Evolutionary conservation across 352 stramenopile genomes (phyloP), one percentile per base, ranked within the genome.

Genomic region (Phytophthora hybrid): DNA sequence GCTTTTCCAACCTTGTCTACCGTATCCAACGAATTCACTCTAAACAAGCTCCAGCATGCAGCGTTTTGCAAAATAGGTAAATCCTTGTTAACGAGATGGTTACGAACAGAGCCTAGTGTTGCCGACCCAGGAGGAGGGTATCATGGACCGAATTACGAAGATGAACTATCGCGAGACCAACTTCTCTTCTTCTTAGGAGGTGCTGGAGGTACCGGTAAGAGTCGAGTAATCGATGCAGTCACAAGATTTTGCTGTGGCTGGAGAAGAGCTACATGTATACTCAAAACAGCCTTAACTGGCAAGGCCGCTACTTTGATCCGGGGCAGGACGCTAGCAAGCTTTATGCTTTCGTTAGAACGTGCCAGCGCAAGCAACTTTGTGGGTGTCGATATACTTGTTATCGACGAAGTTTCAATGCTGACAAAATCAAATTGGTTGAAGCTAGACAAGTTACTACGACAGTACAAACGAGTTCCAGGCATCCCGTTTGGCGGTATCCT

Each of bases 321-420:
- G 5, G 46, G 60, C 3, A 32, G 60, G 13, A 66, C 60, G 14
- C 47, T 66, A 13, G 60, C 60, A 5, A 66, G 60, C 37, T 59
- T 58, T 34, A 66, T 66, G 8, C n/a, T 66, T 31, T 41, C 59
- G 5, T 49, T 65, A 16, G 59, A 57, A 39, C 26, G n/a, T 18
- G 14, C 60, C 16, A 66, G 59, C n/a, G 1, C 49, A 11, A 11
- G 2, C 9, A 32, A 66, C 31, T 59, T 60, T 41, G 2, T 62
- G 41, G 34, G 37, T 6, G 51, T 63, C 47, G 62, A 62, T 19
- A 62, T 69, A 11, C 9, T 69, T 14, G 39, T 69, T 21, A 62
- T 69, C 3, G 62, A 69, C 7, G 62, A 63, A 56, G 23, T 69
- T 3, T 69, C 52, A 4, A 69, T 56, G 53, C 1, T 69, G 37